These are phyloP conservation scores for Entoloma clypeatum DNA, from an alignment of 1,284 basidiomycete species.

Conservation along the genomic window DNA sequence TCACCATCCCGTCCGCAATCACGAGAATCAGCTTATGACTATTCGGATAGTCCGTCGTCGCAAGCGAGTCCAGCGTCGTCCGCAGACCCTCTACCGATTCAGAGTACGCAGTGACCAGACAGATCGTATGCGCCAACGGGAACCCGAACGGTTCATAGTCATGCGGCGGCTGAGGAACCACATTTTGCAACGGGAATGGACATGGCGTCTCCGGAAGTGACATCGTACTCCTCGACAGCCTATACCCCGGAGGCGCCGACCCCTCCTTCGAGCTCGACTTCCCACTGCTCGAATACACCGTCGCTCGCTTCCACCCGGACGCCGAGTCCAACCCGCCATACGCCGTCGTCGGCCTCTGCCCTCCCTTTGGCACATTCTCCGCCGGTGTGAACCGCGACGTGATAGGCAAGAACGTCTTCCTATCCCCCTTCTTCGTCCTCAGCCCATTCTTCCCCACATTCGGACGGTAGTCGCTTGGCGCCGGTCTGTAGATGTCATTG, in stretches of 20 bases:
- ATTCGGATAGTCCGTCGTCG: constrained; percentile 98
- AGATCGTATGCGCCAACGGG: constrained; percentile 91
- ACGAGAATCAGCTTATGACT: constrained; percentile 95
- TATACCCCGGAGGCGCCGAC: constrained; percentile 72
- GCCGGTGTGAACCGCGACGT: constrained; percentile 86
- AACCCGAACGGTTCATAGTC: constrained; percentile 97
- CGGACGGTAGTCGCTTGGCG: constrained; percentile 88
- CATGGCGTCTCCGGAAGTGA: constrained; percentile 75
- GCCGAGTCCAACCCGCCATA: constrained; percentile 70
- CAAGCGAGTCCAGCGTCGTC: constrained; percentile 95
- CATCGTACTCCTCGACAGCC: constrained; percentile 79
- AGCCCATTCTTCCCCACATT: constrained; percentile 75
- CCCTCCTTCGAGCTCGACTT: constrained; percentile 48
- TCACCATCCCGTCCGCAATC: constrained; percentile 98
- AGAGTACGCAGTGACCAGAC: constrained; percentile 97
- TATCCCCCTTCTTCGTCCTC: constrained; percentile 52
- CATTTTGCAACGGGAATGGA: constrained; percentile 89
- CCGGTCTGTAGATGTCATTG: constrained; percentile 92
- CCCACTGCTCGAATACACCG: constrained; percentile 54
- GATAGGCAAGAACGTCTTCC: constrained; percentile 75
- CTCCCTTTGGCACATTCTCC: constrained; percentile 64
- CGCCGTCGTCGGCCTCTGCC: constrained; percentile 63
- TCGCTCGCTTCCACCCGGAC: constrained; percentile 54
- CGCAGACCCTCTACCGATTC: constrained; percentile 96
- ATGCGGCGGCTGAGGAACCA: constrained; percentile 88